phyloP scores from a whole-genome alignment of 495 filamentous ascomycete species.

The Massariosphaeria phaeospora region DNA sequence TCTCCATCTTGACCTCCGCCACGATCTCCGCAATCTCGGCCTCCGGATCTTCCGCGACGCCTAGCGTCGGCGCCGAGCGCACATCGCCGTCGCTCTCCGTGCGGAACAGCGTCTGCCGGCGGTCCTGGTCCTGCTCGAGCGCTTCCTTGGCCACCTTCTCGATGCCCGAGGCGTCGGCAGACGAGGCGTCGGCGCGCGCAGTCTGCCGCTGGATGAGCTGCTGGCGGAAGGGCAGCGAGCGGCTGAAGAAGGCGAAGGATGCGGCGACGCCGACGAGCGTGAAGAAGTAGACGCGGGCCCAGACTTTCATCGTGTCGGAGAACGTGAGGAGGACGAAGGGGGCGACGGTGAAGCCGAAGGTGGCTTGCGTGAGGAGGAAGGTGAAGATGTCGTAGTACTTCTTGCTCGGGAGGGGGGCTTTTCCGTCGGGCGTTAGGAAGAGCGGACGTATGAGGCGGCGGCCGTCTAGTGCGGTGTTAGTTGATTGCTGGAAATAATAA shows the following conservation, averaged over 20 bases:
- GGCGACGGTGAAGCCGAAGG: conserved; percentile 72
- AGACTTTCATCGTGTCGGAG: conserved; percentile 60
- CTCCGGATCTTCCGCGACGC: conserved; percentile 70
- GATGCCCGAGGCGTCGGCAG: conserved; percentile 23
- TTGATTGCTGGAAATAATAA: background rate
- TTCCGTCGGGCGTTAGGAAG: conserved; percentile 74
- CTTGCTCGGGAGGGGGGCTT: conserved; percentile 62
- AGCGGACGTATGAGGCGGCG: conserved; percentile 88
- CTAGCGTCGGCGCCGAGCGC: conserved; percentile 55
- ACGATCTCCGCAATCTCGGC: conserved; percentile 76
- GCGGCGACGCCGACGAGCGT: conserved; percentile 59
- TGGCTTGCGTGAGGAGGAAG: conserved; percentile 72
- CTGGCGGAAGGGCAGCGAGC: conserved; percentile 18
- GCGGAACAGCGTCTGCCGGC: conserved; percentile 2
- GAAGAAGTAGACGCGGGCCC: conserved; percentile 88
- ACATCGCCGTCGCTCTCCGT: conserved; percentile 15
- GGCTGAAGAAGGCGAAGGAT: conserved; percentile 63
- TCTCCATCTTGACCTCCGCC: conserved; percentile 64
- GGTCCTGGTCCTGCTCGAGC: conserved; percentile 28
- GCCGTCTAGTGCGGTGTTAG: conserved; percentile 27
- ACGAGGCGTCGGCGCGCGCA: conserved; percentile 32
- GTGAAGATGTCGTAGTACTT: conserved; percentile 81
- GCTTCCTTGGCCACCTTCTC: conserved; percentile 29
- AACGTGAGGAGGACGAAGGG: conserved; percentile 82
- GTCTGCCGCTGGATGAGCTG: conserved; percentile 49